phyloP scores from a whole-genome alignment of 2,329 filamentous ascomycete species.

The Fusarium continuum region DNA sequence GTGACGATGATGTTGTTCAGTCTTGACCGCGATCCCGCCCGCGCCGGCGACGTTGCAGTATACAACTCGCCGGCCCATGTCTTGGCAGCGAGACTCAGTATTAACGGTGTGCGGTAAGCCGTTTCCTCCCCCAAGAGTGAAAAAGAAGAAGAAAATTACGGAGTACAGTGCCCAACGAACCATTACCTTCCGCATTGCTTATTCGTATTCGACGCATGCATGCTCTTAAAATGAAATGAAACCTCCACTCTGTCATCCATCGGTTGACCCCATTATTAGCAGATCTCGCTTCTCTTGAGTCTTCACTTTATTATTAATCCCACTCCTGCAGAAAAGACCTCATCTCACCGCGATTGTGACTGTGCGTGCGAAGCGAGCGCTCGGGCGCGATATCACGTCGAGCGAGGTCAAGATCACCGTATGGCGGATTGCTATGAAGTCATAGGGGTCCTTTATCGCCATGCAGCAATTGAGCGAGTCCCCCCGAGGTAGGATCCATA shows the following conservation, averaged over 20 bases:
- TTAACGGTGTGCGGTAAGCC: constrained; percentile 12
- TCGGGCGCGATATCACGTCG: constrained; percentile 17
- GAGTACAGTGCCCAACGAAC: too few relatives aligned
- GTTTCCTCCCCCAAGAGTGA: constrained; percentile 16
- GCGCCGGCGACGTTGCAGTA: constrained; percentile 32
- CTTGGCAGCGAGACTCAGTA: constrained; percentile 35
- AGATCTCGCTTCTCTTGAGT: constrained; percentile 33
- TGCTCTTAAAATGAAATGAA: constrained; percentile 34
- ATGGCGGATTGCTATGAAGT: constrained; percentile 40
- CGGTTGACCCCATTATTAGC: constrained; percentile 19
- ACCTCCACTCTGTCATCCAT: constrained; percentile 29
- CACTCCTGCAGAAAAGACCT: constrained; percentile 27
- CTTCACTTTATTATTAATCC: constrained; percentile 16
- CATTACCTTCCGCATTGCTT: constrained; percentile 9
- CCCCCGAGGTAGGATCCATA: too few relatives aligned
- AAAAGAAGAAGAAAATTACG: too few relatives aligned
- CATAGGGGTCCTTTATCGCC: constrained; percentile 43
- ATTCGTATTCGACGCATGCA: constrained; percentile 30
- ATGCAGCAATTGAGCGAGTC: constrained; percentile 21
- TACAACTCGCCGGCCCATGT: constrained; percentile 28
- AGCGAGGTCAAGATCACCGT: constrained; percentile 16
- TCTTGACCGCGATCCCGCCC: constrained; percentile 9
- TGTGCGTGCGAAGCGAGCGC: constrained; percentile 36
- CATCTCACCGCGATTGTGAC: constrained; percentile 38
- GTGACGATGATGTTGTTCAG: constrained; percentile 20